Evolutionary conservation across 2,329 filamentous ascomycete genomes (phyloP).

Genomic region (Aureobasidium zeae): DNA sequence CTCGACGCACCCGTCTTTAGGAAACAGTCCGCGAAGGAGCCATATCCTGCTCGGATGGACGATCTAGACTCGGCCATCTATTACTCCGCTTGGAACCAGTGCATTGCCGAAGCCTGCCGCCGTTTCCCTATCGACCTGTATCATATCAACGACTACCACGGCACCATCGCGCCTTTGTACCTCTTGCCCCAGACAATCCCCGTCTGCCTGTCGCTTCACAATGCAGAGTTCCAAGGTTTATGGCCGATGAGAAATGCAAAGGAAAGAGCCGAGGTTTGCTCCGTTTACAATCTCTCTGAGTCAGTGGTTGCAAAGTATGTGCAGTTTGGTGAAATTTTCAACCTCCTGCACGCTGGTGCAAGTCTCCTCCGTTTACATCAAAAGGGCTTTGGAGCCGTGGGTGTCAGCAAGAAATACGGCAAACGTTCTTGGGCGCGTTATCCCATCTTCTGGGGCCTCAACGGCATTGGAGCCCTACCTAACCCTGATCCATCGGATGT

Average conservation of each 20-base stretch:
- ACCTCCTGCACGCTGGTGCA: conserved; percentile 56
- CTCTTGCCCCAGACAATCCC: conserved; percentile 54
- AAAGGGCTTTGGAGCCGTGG: conserved; percentile 58
- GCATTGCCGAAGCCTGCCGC: conserved; percentile 54
- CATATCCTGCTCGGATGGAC: conserved; percentile 60
- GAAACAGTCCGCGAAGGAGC: conserved; percentile 52
- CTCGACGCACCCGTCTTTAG: conserved; percentile 59
- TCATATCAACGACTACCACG: conserved; percentile 59
- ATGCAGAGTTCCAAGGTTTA: conserved; percentile 60
- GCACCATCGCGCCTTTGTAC: conserved; percentile 54
- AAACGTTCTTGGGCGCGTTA: conserved; percentile 57
- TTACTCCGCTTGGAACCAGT: conserved; percentile 63
- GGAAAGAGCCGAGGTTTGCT: conserved; percentile 54
- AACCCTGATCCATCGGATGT: conserved; percentile 59
- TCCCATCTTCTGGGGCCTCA: conserved; percentile 60
- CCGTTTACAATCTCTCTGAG: conserved; percentile 52
- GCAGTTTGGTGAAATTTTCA: conserved; percentile 61
- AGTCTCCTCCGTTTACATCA: conserved; percentile 59
- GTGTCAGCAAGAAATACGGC: conserved; percentile 60
- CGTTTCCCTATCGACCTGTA: conserved; percentile 57
- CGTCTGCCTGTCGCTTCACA: conserved; percentile 55
- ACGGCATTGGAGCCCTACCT: conserved; percentile 53
- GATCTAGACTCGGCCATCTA: conserved; percentile 59
- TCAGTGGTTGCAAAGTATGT: conserved; percentile 52
- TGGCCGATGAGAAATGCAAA: conserved; percentile 57